These are phyloP conservation scores for Microbotryum silenes-acaulis DNA, from an alignment of 1,284 basidiomycete species.

Conservation along the genomic window DNA sequence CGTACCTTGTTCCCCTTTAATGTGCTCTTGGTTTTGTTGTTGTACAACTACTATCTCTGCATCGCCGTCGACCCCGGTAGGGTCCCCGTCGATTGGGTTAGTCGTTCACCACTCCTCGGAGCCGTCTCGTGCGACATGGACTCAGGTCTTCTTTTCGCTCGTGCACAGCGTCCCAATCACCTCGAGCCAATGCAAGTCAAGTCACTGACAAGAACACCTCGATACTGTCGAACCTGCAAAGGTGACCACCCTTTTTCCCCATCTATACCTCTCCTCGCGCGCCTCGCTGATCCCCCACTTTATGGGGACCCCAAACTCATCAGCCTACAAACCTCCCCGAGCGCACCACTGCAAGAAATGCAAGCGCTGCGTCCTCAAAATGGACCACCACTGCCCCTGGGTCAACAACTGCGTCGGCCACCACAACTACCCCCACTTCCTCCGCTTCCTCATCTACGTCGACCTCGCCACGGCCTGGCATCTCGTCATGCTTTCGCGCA, in stretches of 20 bases:
- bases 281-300: not conserved
- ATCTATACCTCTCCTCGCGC: not conserved
- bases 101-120: conserved; percentile 33
- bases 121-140: not conserved
- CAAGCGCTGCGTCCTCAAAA: conserved; percentile 65
- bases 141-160: not conserved
- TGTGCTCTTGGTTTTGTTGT: conserved; percentile 61
- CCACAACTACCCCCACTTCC: conserved; percentile 80
- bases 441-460: conserved; percentile 86
- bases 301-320: too few relatives aligned
- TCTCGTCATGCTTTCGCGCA: too few relatives aligned
- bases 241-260: conserved; percentile 8
- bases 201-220: conserved; percentile 64
- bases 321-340: conserved; percentile 47
- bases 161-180: too few relatives aligned
- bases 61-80: conserved; percentile 70
- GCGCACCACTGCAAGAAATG: conserved; percentile 86
- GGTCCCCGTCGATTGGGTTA: conserved; percentile 74
- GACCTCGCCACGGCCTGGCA: conserved; percentile 52
- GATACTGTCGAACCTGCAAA: conserved; percentile 68
- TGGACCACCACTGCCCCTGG: conserved; percentile 92
- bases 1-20: conserved; percentile 44
- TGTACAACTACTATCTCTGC: conserved; percentile 80
- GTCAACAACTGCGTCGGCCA: conserved; percentile 64
- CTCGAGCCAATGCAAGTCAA: conserved; percentile 63